Evolutionary conservation across 148 eudicot species (phyloP).

Genomic region (Amaranthus hypochondriacus): DNA sequence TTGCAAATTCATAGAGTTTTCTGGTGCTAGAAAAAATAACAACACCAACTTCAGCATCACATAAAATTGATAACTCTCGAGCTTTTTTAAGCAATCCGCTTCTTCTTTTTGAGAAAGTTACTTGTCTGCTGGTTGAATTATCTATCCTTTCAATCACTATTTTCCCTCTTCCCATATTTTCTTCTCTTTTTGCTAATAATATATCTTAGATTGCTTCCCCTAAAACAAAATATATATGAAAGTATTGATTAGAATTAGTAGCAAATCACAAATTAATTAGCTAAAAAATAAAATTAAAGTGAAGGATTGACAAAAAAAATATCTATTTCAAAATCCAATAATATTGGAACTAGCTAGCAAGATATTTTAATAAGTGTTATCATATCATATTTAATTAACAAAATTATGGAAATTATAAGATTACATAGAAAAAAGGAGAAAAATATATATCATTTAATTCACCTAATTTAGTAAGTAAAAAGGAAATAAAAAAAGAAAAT

Average conservation of each 20-base stretch:
- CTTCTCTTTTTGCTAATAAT: neutral
- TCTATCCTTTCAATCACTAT: constrained; percentile 34
- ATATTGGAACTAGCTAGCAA: neutral
- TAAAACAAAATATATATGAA: neutral
- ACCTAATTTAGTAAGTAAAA: neutral
- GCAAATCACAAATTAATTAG: neutral
- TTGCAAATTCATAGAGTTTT: constrained; percentile 33
- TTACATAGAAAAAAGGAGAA: too few species aligned
- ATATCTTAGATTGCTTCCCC: neutral
- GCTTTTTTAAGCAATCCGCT: constrained; percentile 36
- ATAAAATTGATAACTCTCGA: constrained; percentile 28
- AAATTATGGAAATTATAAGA: too few species aligned
- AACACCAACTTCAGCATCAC: constrained; percentile 36
- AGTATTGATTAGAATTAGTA: neutral
- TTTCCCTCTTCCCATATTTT: constrained; percentile 36
- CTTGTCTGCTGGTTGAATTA: constrained; percentile 32
- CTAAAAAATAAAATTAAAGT: neutral
- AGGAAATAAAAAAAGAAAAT: neutral
- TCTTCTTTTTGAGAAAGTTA: constrained; percentile 32
- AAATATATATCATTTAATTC: neutral
- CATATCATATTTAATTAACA: neutral
- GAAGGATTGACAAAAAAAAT: too few species aligned
- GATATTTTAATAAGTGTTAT: neutral
- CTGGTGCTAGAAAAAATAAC: constrained; percentile 31
- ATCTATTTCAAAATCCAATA: neutral